These are phyloP conservation scores for Artemisia annua DNA, from an alignment of 129 eudicot species.

Conservation along the genomic window DNA sequence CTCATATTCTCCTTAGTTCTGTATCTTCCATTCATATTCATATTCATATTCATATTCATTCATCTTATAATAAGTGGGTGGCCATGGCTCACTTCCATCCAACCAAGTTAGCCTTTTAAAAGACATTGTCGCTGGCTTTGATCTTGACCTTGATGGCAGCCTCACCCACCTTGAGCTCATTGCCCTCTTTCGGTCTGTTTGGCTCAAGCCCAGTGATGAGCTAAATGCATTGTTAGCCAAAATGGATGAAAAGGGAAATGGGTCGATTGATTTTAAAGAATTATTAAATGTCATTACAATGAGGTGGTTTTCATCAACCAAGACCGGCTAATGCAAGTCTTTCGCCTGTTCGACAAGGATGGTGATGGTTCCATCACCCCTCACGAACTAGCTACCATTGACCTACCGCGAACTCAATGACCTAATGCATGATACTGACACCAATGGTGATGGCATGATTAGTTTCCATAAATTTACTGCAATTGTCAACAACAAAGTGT, in stretches of 20 bases:
- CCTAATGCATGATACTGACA: constrained; percentile 23
- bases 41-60: not conserved
- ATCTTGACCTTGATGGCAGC: constrained; percentile 55
- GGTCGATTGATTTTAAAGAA: constrained; percentile 50
- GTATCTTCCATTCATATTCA: not conserved
- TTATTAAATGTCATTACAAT: constrained; percentile 7
- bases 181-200: constrained; percentile 50
- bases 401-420: constrained; percentile 24
- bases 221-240: constrained; percentile 37
- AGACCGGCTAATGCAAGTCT: constrained; percentile 1
- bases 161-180: constrained; percentile 55
- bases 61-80: not conserved
- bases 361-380: constrained; percentile 27
- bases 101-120: constrained; percentile 38
- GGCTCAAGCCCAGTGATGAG: constrained; percentile 50
- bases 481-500: not conserved
- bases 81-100: constrained; percentile 33
- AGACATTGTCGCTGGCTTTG: constrained; percentile 52
- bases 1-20: not conserved
- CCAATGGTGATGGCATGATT: constrained; percentile 15
- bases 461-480: constrained; percentile 23
- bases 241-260: constrained; percentile 60
- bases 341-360: constrained; percentile 22
- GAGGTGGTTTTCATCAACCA: not conserved
- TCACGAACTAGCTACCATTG: constrained; percentile 19